Base-by-base conservation (phyloP, 2,329 filamentous ascomycete genomes). In the Clonostachys chloroleuca region DNA sequence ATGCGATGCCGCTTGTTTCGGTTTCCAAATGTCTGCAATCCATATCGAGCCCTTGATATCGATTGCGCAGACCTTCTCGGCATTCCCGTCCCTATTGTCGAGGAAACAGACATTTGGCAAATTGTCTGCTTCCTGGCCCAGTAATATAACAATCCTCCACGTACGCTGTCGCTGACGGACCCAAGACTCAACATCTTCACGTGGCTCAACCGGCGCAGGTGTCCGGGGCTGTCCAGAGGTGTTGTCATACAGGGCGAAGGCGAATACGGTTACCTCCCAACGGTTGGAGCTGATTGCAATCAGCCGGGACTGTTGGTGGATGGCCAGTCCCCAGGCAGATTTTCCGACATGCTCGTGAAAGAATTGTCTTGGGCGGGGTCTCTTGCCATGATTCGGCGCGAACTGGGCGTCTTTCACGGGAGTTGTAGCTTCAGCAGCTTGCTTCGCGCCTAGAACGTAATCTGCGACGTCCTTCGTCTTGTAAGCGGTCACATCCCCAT, bases 311-410 rank as follows among this genome's bases (percentile, higher is more conserved):
- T 84, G 72, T 51, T 81, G 77, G 62, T 97, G 92, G 12, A 96
- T 77, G 8, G 90, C 86, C 43, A 96, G 67, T 0, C 92, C 94
- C 94, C 94, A 99, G 3, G 92, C 92, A 50, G 89, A 92, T 20
- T 68, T 70, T 2, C 81, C 80, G 3, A 96, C 90, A 59, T 87
- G 91, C 36, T 87, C 80, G 49, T 83, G 80, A 48, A 96, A 88
- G 59, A 95, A 88, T 0, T 71, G 70, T 47, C 54, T 57, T 49
- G 70, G 54, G 5, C 40, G 40, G 61, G 60, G 48, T 58, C 36
- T n/a, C 17, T 39, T 45, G 39, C 53, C 34, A 13, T 48, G 46
- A 34, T 30, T 12, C 12, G 16, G 17, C 14, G 43, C 14, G n/a
- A 36, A 34, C 24, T 14, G 34, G 18, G 46, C 16, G 56, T 39